Evolutionary conservation across 768 basidiomycete genomes (phyloP).

Genomic region (Psilocybe cubensis): DNA sequence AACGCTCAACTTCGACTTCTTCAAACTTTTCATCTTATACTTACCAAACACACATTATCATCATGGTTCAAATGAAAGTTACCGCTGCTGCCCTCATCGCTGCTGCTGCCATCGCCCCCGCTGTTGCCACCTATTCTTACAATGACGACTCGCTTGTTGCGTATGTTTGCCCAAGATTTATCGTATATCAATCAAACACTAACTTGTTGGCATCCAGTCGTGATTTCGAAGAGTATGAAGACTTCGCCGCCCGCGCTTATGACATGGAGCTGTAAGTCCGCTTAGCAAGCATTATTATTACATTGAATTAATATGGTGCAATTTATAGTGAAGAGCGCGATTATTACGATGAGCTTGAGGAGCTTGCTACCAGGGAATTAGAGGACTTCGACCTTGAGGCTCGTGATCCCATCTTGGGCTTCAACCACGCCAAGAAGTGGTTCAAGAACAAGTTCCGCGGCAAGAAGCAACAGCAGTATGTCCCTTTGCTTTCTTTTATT

Average conservation of each 20-base stretch:
- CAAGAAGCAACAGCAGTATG: background rate
- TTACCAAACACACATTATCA: constrained; percentile 8
- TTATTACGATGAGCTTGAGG: background rate
- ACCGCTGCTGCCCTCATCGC: constrained; percentile 20
- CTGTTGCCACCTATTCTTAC: constrained; percentile 17
- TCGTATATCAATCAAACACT: background rate
- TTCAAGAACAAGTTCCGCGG: background rate
- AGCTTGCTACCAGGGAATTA: constrained; percentile 13
- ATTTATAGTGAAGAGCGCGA: background rate
- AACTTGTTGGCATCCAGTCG: background rate
- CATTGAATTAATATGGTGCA: background rate
- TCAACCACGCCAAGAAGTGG: constrained; percentile 5
- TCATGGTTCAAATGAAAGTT: constrained; percentile 27
- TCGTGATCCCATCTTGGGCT: constrained; percentile 14
- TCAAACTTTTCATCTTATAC: constrained; percentile 5
- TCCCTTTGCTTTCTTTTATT: background rate
- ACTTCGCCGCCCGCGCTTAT: constrained; percentile 9
- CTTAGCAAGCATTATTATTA: background rate
- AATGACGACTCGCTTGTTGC: constrained; percentile 13
- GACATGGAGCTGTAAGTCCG: constrained; percentile 10
- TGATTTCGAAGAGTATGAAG: constrained; percentile 10
- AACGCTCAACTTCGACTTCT: constrained; percentile 16
- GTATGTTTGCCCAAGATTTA: constrained; percentile 8
- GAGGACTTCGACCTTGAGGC: constrained; percentile 7
- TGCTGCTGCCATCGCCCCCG: constrained; percentile 22